Base-by-base conservation (phyloP, 2,329 filamentous ascomycete species). In the Aspergillus sp. region DNA sequence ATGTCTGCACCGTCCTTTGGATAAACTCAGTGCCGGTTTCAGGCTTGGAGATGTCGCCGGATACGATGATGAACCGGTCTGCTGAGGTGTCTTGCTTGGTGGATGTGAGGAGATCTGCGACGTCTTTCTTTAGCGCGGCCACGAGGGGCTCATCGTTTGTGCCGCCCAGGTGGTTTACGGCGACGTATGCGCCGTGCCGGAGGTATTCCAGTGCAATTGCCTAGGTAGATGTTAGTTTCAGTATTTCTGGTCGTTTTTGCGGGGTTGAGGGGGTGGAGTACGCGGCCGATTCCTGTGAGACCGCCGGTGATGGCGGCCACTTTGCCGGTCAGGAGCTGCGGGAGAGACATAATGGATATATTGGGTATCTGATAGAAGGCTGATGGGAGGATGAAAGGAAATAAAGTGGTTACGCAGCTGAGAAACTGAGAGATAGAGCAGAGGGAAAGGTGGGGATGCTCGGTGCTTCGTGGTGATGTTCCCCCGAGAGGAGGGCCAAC, bases 261-360 rank as follows among this genome's bases (percentile, higher is more conserved):
- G 13, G 12, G 20, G 51, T 39, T 22, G 5, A 5, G 22, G 4
- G 39, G 4, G 42, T 27, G n/a, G 13, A 9, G 15, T 72, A 76
- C 74, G 51, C 90, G 85, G 52, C 92, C 92, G 67, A 96, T 96
- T 55, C 91, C 91, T 1, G 91, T 96, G 3, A 89, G 88, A 57
- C 90, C 91, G 63, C 92, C 91, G 0, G 91, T 96, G 68, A 96
- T 91, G 71, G 91, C 89, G 75, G 90, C 90, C 12, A 87, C 88
- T 75, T 96, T 96, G 73, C 84, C 86, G 54, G 77, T 71, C 57
- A 96, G 85, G 65, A 95, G 82, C 64, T 70, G 69, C 61, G 73
- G 49, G 39, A 60, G 54, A 12, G 58, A 12, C 59, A 61, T 61
- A n/a, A 33, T 22, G 47, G 42, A 20, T 24, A 50, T 40, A 40